Base-by-base conservation (phyloP, 169 alveolate genomes). In the Cryptosporidium xiaoi region DNA sequence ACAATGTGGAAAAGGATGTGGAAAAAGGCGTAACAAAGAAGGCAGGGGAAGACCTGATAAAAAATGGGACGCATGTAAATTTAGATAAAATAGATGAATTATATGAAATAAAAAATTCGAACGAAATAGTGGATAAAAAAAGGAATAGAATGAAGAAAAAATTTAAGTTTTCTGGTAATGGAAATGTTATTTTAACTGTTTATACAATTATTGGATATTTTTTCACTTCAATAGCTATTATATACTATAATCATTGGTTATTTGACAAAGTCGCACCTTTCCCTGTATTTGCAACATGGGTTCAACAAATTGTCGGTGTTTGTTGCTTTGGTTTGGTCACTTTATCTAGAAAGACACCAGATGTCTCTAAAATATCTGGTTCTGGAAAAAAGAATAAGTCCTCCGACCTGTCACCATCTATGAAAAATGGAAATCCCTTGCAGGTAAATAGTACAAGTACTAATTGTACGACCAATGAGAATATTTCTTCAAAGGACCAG, bases 211-310 rank as follows among this genome's bases (percentile, higher is more conserved):
- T 77, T n/a, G 87, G 87, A 33, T 77, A 77, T 48, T 77, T 77
- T 77, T 77, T 77, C 60, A 77, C 87, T 24, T 77, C 87, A 16
- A 77, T 77, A 27, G 87, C 77, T 36, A 62, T 77, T 24, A 62
- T 77, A 34, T 77, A 77, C 50, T 77, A 77, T 46, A 77, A 77
- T 40, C 71, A 77, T 34, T 77, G 87, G 87, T 51, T 77, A 33
- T 77, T 77, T 46, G 87, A 77, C 53, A 77, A 60, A 27, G 71
- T 77, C 4, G 87, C 87, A 6, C 87, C 87, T 44, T 77, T n/a
- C 46, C 87, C 87, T 50, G 87, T 77, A 40, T 77, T 77, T 40
- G 87, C 65, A 77, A 77, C 87, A 10, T 77, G 87, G 87, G 71
- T 77, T 40, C 87, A 77, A 46, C 87, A 77, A 60, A 60, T 77